A percentile compares a stretch with the other conserved stretches of the same genome.
Conservation (phyloP, 306 rosid species). For the Hippophae rhamnoides region DNA sequence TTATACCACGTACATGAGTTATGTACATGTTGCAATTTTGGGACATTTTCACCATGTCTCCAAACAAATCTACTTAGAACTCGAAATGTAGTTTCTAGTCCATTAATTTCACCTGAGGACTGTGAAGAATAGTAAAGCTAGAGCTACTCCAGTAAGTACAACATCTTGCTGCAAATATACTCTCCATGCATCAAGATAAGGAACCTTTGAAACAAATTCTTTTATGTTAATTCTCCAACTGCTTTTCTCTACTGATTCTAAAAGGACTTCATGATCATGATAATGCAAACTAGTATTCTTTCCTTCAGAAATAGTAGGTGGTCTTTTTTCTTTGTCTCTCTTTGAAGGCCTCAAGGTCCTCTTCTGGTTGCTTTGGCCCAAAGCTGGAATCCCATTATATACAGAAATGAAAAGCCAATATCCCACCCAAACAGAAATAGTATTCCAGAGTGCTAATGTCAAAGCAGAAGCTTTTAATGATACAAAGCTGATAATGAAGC, state of each 20-base stretch:
- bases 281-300: constrained; percentile 25
- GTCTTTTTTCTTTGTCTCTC: constrained; percentile 21
- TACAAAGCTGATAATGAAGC: constrained; percentile 72
- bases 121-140: constrained; percentile 70
- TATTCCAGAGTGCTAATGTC: constrained; percentile 67
- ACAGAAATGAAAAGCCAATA: constrained; percentile 79
- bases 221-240: constrained; percentile 18
- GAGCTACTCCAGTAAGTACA: constrained; percentile 69
- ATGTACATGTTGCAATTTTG: too few relatives aligned
- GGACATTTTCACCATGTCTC: too few relatives aligned
- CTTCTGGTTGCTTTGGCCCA: constrained; percentile 45
- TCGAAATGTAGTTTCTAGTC: too few relatives aligned
- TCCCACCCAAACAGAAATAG: constrained; percentile 60
- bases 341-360: constrained; percentile 31
- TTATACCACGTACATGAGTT: too few relatives aligned
- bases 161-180: constrained; percentile 67
- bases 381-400: constrained; percentile 65
- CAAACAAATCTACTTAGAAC: too few relatives aligned
- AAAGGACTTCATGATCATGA: constrained; percentile 1
- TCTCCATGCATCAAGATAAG: constrained; percentile 63
- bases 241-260: constrained; percentile 18
- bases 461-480: constrained; percentile 77
- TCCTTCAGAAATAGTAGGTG: constrained; percentile 17
- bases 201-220: constrained; percentile 28
- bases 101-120: constrained; percentile 59